These are phyloP conservation scores for Monilinia fructicola DNA, from an alignment of 2,329 filamentous ascomycete species.

Conservation along the genomic window DNA sequence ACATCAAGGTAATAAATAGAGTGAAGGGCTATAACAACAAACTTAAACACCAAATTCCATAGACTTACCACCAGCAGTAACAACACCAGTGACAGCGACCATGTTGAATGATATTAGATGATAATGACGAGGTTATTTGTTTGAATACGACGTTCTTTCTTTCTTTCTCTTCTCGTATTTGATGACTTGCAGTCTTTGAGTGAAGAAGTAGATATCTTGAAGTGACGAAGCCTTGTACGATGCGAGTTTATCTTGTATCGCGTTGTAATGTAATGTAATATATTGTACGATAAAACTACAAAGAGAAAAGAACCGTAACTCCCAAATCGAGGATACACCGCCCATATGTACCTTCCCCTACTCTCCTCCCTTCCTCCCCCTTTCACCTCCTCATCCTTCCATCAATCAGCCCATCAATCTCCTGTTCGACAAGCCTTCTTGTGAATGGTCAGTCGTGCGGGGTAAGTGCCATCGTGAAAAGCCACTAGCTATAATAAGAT, in stretches of 20 bases:
- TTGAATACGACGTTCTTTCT: not conserved
- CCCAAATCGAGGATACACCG: not conserved
- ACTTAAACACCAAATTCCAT: not conserved
- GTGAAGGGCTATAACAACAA: not conserved
- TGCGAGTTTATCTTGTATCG: not conserved
- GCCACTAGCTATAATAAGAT: not conserved
- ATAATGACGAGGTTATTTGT: too few species aligned
- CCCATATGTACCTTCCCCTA: not conserved
- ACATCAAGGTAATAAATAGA: not conserved
- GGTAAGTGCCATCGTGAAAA: not conserved
- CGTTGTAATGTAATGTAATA: not conserved
- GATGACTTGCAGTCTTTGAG: not conserved
- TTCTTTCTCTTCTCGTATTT: not conserved
- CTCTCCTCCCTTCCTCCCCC: not conserved
- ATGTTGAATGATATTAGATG: constrained; percentile 13
- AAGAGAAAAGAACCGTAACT: not conserved
- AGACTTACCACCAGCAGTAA: constrained; percentile 23
- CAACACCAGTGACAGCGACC: constrained; percentile 22
- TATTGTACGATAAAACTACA: not conserved
- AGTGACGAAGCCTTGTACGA: not conserved
- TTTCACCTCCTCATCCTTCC: too few species aligned
- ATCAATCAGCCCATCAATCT: not conserved
- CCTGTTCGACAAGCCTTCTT: not conserved
- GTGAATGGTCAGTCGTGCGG: constrained; percentile 10
- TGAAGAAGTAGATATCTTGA: not conserved